Conservation (phyloP, 2,329 filamentous ascomycete species). For the Penicillium decumbens region DNA sequence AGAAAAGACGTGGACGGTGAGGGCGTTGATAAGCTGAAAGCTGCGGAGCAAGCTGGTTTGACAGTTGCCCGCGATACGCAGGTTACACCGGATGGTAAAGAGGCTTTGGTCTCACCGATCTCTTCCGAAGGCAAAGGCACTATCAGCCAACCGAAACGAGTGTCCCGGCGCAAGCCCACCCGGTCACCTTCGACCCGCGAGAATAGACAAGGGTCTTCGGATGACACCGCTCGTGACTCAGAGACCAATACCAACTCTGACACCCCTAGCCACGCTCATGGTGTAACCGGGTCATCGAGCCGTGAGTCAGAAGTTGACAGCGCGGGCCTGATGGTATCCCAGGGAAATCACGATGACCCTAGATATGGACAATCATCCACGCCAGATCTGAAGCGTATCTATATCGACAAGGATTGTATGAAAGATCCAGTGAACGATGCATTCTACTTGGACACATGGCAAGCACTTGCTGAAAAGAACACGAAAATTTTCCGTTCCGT, state of each 20-base stretch:
- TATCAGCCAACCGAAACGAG: slow-evolving; percentile 48
- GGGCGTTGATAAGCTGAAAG: slow-evolving; percentile 70
- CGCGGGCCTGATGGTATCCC: slow-evolving; percentile 58
- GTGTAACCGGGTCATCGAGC: slow-evolving; percentile 63
- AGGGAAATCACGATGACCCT: slow-evolving; percentile 47
- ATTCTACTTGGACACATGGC: slow-evolving; percentile 88
- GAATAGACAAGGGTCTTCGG: slow-evolving; percentile 15
- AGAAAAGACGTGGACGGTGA: slow-evolving; percentile 72
- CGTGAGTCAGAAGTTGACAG: slow-evolving; percentile 85
- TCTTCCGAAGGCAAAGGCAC: slow-evolving; percentile 62
- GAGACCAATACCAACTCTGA: slow-evolving; percentile 24
- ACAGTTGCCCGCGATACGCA: slow-evolving; percentile 67
- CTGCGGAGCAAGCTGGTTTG: slow-evolving; percentile 56
- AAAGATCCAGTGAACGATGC: slow-evolving; percentile 73
- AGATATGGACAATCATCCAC: slow-evolving; percentile 46
- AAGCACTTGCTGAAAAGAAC: slow-evolving; percentile 82
- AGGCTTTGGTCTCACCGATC: slow-evolving; percentile 64
- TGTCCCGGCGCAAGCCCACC: slow-evolving; percentile 34
- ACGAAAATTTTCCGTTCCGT: slow-evolving; percentile 90
- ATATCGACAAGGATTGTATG: slow-evolving; percentile 89
- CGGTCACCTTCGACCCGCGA: slow-evolving; percentile 16
- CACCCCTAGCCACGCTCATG: slow-evolving; percentile 38
- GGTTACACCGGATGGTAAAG: slow-evolving; percentile 59
- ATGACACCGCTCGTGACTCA: slow-evolving; percentile 15
- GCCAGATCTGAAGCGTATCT: slow-evolving; percentile 66